Conservation (phyloP, 2,329 filamentous ascomycete genomes). For the Colletotrichum costaricense region DNA sequence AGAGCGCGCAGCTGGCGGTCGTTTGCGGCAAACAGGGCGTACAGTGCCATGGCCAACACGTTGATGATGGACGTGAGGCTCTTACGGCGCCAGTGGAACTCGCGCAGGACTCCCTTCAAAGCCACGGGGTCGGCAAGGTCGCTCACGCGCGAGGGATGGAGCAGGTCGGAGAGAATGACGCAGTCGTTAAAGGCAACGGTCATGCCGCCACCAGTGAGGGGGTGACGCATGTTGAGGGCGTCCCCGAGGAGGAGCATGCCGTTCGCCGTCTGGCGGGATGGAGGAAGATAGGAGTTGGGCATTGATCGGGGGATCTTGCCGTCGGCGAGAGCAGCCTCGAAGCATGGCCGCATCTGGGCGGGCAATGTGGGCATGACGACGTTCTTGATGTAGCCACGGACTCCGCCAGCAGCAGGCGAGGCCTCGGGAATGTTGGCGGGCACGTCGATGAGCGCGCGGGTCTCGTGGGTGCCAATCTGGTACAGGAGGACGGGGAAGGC, state of each 20-base stretch:
- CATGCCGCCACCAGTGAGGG: slow-evolving; percentile 97
- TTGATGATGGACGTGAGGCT: slow-evolving; percentile 89
- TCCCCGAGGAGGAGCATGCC: slow-evolving; percentile 90
- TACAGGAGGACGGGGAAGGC: slow-evolving; percentile 87
- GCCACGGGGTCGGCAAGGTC: slow-evolving; percentile 74
- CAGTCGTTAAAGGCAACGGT: slow-evolving; percentile 97
- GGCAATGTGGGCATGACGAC: slow-evolving; percentile 85
- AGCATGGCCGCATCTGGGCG: slow-evolving; percentile 75
- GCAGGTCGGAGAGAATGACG: slow-evolving; percentile 78
- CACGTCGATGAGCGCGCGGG: slow-evolving; percentile 88
- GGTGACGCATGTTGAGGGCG: slow-evolving; percentile 99
- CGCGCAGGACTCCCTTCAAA: slow-evolving; percentile 75
- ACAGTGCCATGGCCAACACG: slow-evolving; percentile 95
- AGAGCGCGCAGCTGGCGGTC: slow-evolving; percentile 81
- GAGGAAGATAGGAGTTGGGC: slow-evolving; percentile 95
- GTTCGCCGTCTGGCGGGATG: slow-evolving; percentile 65
- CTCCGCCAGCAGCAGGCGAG: slow-evolving; percentile 79
- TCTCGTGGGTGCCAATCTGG: slow-evolving; percentile 96
- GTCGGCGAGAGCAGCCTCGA: slow-evolving; percentile 80
- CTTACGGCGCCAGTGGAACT: slow-evolving; percentile 92
- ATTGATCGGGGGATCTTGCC: slow-evolving; percentile 84
- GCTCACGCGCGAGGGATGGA: slow-evolving; percentile 76
- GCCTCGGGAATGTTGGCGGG: slow-evolving; percentile 82
- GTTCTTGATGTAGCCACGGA: slow-evolving; percentile 85
- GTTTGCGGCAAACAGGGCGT: slow-evolving; percentile 89